Percentiles rank a stretch among this genome's conserved stretches.
These are phyloP conservation scores for Wickerhamiella azyma DNA, from an alignment of 805 yeast species.

Conservation along the genomic window DNA sequence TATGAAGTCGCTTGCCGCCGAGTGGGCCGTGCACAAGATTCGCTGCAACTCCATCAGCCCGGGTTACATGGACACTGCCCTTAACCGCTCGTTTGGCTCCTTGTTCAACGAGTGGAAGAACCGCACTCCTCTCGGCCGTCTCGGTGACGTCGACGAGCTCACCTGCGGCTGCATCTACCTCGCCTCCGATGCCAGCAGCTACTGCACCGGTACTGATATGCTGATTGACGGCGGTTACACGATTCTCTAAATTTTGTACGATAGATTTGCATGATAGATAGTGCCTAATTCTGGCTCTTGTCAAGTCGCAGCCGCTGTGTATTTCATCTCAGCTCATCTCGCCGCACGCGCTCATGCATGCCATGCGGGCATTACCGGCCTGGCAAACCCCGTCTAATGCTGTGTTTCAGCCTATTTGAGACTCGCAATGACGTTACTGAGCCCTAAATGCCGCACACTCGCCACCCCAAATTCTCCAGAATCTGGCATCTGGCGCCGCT, in stretches of 20 bases:
- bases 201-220: conserved; percentile 54
- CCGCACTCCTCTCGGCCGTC: conserved; percentile 52
- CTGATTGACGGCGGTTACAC: conserved; percentile 52
- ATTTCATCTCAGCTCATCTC: too few species aligned
- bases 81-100: conserved; percentile 45
- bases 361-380: too few species aligned
- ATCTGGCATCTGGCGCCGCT: too few species aligned
- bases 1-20: conserved; percentile 54
- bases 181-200: conserved; percentile 42
- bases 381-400: too few species aligned
- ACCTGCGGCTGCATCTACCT: conserved; percentile 52
- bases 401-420: too few species aligned
- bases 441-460: too few species aligned
- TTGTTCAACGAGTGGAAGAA: conserved; percentile 43
- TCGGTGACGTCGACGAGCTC: conserved; percentile 59
- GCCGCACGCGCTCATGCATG: too few species aligned
- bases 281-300: too few species aligned
- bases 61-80: conserved; percentile 58
- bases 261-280: neutral
- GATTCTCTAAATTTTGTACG: conserved; percentile 19
- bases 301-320: too few species aligned
- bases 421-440: too few species aligned
- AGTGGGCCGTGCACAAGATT: conserved; percentile 57
- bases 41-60: conserved; percentile 57
- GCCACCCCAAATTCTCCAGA: too few species aligned